These are phyloP conservation scores for Periglandula ipomoeae DNA, from an alignment of 2,329 filamentous ascomycete species.

Conservation along the genomic window DNA sequence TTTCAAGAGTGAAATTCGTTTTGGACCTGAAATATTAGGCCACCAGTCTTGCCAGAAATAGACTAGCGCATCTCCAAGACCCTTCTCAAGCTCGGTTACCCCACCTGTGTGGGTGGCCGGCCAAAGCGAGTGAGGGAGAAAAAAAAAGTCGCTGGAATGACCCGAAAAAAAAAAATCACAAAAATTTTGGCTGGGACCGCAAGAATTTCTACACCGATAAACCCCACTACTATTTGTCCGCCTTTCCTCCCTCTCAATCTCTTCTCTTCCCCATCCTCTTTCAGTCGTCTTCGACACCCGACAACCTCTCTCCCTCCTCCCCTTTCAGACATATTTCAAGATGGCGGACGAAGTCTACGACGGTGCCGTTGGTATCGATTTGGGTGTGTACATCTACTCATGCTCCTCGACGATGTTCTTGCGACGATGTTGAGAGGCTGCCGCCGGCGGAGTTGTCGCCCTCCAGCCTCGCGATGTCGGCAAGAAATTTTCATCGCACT, in stretches of 20 bases:
- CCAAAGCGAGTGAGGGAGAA: conserved; percentile 12
- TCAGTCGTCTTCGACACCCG: conserved; percentile 12
- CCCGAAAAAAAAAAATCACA: conserved; percentile 21
- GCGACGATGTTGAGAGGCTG: background rate
- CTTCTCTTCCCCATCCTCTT: conserved; percentile 16
- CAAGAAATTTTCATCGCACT: background rate
- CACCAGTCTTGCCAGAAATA: background rate
- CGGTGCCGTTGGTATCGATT: conserved; percentile 99
- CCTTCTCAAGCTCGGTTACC: conserved; percentile 5
- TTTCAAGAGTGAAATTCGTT: background rate
- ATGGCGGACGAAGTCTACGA: conserved; percentile 99
- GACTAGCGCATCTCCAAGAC: conserved; percentile 3
- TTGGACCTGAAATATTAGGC: conserved; percentile 2
- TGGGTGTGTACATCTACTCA: conserved; percentile 56
- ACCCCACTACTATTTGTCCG: conserved; percentile 24
- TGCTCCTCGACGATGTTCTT: background rate
- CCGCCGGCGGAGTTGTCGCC: background rate
- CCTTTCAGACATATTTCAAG: conserved; percentile 33
- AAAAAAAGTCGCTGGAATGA: conserved; percentile 18
- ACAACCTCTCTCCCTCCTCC: conserved; percentile 9
- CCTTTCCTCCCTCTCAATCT: conserved; percentile 14
- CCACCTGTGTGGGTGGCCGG: conserved; percentile 3
- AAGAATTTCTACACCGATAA: conserved; percentile 27
- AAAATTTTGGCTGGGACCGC: conserved; percentile 19
- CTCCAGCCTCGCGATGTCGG: background rate